Evolutionary conservation across 371 early-diverging fungal species (phyloP).

Genomic region (Rhizopus arrhizus): DNA sequence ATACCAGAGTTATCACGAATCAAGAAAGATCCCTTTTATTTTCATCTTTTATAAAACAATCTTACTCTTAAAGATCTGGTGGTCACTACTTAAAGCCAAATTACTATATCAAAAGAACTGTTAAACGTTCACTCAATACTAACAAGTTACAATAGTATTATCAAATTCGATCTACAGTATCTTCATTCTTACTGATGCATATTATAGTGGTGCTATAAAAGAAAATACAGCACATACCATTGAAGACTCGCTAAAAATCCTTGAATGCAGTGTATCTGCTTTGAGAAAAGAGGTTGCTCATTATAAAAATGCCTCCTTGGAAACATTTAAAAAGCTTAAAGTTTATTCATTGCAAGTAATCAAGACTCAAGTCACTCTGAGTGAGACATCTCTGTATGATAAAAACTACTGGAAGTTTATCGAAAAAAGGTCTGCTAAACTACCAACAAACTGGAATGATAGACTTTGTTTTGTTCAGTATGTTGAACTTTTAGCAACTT

Average conservation of each 20-base stretch:
- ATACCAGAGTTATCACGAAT: no score
- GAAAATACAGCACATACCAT: slow-evolving; percentile 17
- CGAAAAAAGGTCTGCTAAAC: slow-evolving; percentile 9
- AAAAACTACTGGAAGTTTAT: slow-evolving; percentile 10
- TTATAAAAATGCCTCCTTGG: slow-evolving; percentile 9
- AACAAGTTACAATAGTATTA: no score
- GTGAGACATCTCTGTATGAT: slow-evolving; percentile 8
- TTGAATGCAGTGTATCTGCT: slow-evolving; percentile 13
- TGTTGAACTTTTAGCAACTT: slow-evolving; percentile 15
- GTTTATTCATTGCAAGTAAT: slow-evolving; percentile 8
- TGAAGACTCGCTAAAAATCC: slow-evolving; percentile 18
- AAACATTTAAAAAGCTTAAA: slow-evolving; percentile 8
- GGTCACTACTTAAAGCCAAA: no score
- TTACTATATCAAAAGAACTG: no score
- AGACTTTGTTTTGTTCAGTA: slow-evolving; percentile 10
- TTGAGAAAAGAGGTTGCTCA: slow-evolving; percentile 8
- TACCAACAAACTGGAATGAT: slow-evolving; percentile 16
- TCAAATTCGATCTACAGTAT: no score
- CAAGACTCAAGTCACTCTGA: slow-evolving; percentile 11
- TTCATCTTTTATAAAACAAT: no score
- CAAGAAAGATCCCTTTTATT: no score
- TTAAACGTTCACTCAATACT: no score
- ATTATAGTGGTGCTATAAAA: slow-evolving; percentile 16
- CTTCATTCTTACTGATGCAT: no score
- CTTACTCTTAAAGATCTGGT: no score